phyloP scores from a whole-genome alignment of 1,284 basidiomycete species.

The Mycosarcoma maydis region DNA sequence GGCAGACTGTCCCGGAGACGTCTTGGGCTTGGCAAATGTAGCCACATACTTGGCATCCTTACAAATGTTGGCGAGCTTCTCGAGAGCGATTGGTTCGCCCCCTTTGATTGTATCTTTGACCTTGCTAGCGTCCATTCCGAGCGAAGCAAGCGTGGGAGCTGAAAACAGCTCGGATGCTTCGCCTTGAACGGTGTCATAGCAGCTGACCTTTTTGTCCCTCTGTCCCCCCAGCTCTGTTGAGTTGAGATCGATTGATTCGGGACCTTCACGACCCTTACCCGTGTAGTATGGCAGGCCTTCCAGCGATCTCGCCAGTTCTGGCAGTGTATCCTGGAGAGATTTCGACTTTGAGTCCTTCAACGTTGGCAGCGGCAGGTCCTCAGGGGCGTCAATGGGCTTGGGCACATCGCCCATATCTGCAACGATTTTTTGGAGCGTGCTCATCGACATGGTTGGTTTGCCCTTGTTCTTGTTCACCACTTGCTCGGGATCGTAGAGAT shows the following conservation, averaged over 20 bases:
- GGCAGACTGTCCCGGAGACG: conserved; percentile 53
- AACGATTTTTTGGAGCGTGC: conserved; percentile 44
- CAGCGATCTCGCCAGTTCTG: conserved; percentile 39
- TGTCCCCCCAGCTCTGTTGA: conserved; percentile 49
- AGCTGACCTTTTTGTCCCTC: conserved; percentile 46
- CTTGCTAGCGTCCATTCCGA: conserved; percentile 68
- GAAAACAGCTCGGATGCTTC: conserved; percentile 68
- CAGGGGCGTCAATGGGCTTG: conserved; percentile 49
- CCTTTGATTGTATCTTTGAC: conserved; percentile 68
- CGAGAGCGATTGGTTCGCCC: conserved; percentile 70
- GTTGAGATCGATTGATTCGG: conserved; percentile 49
- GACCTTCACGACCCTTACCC: conserved; percentile 39
- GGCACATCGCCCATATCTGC: conserved; percentile 41
- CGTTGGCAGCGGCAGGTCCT: conserved; percentile 33
- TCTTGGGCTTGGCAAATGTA: conserved; percentile 71
- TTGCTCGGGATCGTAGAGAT: conserved; percentile 51
- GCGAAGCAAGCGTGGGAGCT: conserved; percentile 70
- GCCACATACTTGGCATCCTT: conserved; percentile 68
- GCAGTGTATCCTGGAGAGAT: conserved; percentile 25
- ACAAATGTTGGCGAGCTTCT: conserved; percentile 68
- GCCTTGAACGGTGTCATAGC: conserved; percentile 68
- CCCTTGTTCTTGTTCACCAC: conserved; percentile 48
- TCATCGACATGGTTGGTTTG: conserved; percentile 56
- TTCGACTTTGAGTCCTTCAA: conserved; percentile 18
- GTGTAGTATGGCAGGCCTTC: conserved; percentile 53